Conservation (phyloP, 176 grass and related monocot genomes). For the Juncus effusus region DNA sequence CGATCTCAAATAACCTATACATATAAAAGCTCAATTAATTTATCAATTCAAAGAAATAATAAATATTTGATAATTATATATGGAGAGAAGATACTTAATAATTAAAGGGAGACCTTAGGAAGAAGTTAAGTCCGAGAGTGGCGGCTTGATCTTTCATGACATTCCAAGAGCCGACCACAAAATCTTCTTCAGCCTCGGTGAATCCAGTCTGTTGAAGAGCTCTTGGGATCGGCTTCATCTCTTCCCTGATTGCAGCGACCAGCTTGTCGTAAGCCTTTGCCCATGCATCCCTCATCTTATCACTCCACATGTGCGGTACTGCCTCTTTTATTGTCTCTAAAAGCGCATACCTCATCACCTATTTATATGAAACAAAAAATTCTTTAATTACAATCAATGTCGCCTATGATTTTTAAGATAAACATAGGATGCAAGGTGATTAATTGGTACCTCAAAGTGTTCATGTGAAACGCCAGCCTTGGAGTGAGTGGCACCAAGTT, state of each 20-base stretch:
- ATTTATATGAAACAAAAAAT: not conserved
- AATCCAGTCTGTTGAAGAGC: conserved; percentile 26
- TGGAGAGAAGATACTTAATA: not conserved
- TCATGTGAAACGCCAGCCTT: conserved; percentile 61
- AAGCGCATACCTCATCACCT: conserved; percentile 67
- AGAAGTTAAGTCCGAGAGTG: conserved; percentile 34
- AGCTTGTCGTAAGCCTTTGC: conserved; percentile 65
- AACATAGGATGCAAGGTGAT: not conserved
- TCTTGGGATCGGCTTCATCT: conserved; percentile 51
- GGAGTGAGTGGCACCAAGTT: conserved; percentile 41
- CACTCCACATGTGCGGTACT: conserved; percentile 58
- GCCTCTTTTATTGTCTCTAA: conserved; percentile 60
- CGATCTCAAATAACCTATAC: conserved; percentile 39
- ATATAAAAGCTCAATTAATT: not conserved
- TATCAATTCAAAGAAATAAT: not conserved
- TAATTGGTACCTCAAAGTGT: conserved; percentile 56
- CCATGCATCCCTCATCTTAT: conserved; percentile 68
- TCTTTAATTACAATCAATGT: not conserved
- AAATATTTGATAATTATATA: no score
- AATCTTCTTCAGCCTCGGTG: conserved; percentile 27
- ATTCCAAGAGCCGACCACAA: conserved; percentile 37
- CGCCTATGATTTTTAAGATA: not conserved
- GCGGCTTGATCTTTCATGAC: conserved; percentile 34
- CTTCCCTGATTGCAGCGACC: conserved; percentile 56
- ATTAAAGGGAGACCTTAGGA: conserved; percentile 23